phyloP scores from a whole-genome alignment of 169 alveolate species.

The Plasmodium sp. region DNA sequence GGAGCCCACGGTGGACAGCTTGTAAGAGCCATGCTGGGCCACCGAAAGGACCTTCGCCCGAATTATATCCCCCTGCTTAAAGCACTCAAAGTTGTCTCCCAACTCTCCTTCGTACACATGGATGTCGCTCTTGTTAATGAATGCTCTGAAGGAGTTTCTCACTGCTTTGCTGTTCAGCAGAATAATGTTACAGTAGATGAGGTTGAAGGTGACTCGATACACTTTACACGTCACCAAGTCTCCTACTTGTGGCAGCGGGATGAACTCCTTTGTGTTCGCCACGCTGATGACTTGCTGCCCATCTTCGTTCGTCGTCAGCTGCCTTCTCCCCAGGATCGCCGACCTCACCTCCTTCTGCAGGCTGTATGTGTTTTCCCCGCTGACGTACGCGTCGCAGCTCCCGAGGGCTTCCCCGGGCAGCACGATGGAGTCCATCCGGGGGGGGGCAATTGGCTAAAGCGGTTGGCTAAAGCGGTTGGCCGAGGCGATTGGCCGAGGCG shows the following conservation, averaged over 20 bases:
- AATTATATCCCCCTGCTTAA: constrained; percentile 66
- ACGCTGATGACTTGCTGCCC: constrained; percentile 25
- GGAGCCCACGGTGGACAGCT: constrained; percentile 55
- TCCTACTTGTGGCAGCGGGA: constrained; percentile 47
- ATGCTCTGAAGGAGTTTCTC: constrained; percentile 39
- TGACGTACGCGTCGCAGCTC: neutral
- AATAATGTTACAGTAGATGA: constrained; percentile 31
- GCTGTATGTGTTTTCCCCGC: constrained; percentile 40
- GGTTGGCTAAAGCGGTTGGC: too few relatives aligned
- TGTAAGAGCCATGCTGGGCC: constrained; percentile 42
- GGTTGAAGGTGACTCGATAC: constrained; percentile 33
- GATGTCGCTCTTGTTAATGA: constrained; percentile 56
- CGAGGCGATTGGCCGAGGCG: too few relatives aligned
- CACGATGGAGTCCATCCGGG: constrained; percentile 28
- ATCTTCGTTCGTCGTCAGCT: neutral
- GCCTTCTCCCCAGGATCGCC: constrained; percentile 37
- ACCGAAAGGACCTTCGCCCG: constrained; percentile 55
- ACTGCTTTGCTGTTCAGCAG: neutral
- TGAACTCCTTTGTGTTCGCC: constrained; percentile 3
- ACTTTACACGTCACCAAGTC: constrained; percentile 58
- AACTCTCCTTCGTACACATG: constrained; percentile 65
- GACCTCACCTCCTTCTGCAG: constrained; percentile 51
- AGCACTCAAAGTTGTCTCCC: constrained; percentile 60
- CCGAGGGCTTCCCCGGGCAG: constrained; percentile 70
- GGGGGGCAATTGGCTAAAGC: neutral